A percentile compares a stretch with the other conserved stretches of the same genome.
Conservation (phyloP, 495 filamentous ascomycete genomes). For the Hypomontagnella monticulosa region DNA sequence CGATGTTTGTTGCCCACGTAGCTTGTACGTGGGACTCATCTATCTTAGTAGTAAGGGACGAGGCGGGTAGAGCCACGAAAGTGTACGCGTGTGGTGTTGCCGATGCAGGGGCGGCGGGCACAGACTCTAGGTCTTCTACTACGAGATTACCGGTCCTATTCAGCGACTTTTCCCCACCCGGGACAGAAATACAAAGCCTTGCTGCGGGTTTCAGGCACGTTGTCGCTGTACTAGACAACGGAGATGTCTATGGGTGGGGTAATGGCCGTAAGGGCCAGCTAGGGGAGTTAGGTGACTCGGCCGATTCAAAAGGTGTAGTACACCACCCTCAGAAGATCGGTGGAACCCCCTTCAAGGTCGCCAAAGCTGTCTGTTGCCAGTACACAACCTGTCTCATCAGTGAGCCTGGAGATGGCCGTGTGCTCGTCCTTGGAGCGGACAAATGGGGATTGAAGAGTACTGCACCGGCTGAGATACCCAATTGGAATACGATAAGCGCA, state of each 20-base stretch:
- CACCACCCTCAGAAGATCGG: slow-evolving; percentile 68
- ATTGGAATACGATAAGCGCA: slow-evolving; percentile 71
- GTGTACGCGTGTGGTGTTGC: slow-evolving; percentile 70
- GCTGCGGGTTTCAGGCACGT: slow-evolving; percentile 80
- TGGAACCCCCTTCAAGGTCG: slow-evolving; percentile 63
- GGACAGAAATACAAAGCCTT: slow-evolving; percentile 63
- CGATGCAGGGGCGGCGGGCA: slow-evolving; percentile 32
- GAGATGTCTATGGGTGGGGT: slow-evolving; percentile 89
- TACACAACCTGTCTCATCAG: slow-evolving; percentile 83
- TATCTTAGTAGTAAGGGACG: slow-evolving; percentile 61
- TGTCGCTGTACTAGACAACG: slow-evolving; percentile 75
- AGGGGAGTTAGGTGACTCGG: slow-evolving; percentile 56
- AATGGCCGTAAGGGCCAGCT: slow-evolving; percentile 85
- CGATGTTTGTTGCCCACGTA: slow-evolving; percentile 41
- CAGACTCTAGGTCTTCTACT: not conserved
- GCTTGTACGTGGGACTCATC: slow-evolving; percentile 83
- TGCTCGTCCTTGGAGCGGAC: slow-evolving; percentile 72
- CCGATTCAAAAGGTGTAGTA: slow-evolving; percentile 50
- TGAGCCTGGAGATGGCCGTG: slow-evolving; percentile 59
- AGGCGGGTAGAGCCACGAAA: slow-evolving; percentile 44
- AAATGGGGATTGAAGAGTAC: slow-evolving; percentile 69
- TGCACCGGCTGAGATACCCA: slow-evolving; percentile 49
- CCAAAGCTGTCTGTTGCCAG: slow-evolving; percentile 75
- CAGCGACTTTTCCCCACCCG: slow-evolving; percentile 67
- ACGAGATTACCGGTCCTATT: slow-evolving; percentile 48